phyloP scores from a whole-genome alignment of 208 protist species.

The Acanthamoeba lenticulata region DNA sequence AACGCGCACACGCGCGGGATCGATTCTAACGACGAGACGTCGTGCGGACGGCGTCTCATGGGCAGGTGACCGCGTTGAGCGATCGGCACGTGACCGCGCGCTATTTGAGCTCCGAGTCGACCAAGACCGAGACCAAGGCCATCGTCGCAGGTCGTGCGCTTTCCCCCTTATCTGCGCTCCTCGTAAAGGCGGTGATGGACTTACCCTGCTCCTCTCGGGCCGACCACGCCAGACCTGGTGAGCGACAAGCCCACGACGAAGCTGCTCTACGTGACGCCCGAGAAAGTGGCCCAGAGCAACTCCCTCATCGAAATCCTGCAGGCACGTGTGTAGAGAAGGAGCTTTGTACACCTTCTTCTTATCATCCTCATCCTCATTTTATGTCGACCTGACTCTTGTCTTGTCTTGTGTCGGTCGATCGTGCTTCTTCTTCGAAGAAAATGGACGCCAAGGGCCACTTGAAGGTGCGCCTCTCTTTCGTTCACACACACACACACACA shows the following conservation, averaged over 20 bases:
- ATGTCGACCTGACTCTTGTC: too few species aligned
- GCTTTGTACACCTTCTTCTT: not conserved
- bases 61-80: not conserved
- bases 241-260: constrained; percentile 63
- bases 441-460: constrained; percentile 64
- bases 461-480: not conserved
- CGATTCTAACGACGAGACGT: not conserved
- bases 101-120: constrained; percentile 8
- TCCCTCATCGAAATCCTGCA: constrained; percentile 71
- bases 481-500: not conserved
- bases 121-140: not conserved
- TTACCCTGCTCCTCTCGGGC: not conserved
- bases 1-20: not conserved
- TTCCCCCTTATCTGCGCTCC: not conserved
- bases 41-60: not conserved
- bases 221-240: not conserved
- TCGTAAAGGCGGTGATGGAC: not conserved
- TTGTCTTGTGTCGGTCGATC: too few species aligned
- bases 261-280: constrained; percentile 89
- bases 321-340: not conserved
- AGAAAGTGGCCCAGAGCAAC: constrained; percentile 80
- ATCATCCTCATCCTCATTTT: too few species aligned
- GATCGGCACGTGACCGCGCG: not conserved
- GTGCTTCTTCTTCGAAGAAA: not conserved
- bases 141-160: not conserved